A percentile compares a stretch with the other conserved stretches of the same genome.
Conservation (phyloP, 768 basidiomycete species). For the Lactifluus hygrophoroides region DNA sequence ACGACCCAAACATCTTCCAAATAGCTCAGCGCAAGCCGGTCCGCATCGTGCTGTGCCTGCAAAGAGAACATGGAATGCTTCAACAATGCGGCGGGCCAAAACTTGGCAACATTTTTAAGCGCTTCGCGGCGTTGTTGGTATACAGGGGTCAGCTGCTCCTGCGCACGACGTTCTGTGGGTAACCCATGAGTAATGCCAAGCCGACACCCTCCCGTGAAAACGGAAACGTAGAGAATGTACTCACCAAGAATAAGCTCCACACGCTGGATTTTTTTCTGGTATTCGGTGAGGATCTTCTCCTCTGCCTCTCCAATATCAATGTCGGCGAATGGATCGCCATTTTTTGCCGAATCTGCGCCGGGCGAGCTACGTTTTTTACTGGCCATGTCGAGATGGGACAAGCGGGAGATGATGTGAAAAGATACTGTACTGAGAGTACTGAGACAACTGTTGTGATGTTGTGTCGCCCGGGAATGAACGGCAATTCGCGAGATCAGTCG, state of each 20-base stretch:
- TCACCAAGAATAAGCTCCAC: slow-evolving; percentile 65
- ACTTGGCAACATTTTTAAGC: slow-evolving; percentile 59
- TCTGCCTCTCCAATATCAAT: slow-evolving; percentile 67
- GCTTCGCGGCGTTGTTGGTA: slow-evolving; percentile 66
- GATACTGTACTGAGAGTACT: no score
- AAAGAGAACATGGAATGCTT: slow-evolving; percentile 56
- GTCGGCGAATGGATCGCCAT: slow-evolving; percentile 43
- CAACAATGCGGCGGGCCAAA: slow-evolving; percentile 83
- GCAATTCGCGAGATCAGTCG: slow-evolving; percentile 14
- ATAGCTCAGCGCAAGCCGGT: slow-evolving; percentile 75
- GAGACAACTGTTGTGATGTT: background rate
- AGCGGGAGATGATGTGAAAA: slow-evolving; percentile 21
- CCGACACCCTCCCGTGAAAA: background rate
- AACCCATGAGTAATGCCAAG: slow-evolving; percentile 9
- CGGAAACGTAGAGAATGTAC: slow-evolving; percentile 23
- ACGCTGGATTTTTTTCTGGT: slow-evolving; percentile 63
- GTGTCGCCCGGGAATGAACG: background rate
- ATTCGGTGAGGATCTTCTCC: slow-evolving; percentile 53
- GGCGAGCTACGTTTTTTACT: slow-evolving; percentile 66
- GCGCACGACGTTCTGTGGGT: slow-evolving; percentile 52
- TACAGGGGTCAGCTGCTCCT: slow-evolving; percentile 47
- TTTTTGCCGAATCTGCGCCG: slow-evolving; percentile 70
- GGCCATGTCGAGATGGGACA: slow-evolving; percentile 26
- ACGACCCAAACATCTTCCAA: slow-evolving; percentile 81
- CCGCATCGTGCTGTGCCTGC: slow-evolving; percentile 62